Percentiles rank a stretch among this genome's conserved stretches.
These are phyloP conservation scores for Dionaea muscipula DNA, from an alignment of 179 eudicot genomes.

Conservation along the genomic window DNA sequence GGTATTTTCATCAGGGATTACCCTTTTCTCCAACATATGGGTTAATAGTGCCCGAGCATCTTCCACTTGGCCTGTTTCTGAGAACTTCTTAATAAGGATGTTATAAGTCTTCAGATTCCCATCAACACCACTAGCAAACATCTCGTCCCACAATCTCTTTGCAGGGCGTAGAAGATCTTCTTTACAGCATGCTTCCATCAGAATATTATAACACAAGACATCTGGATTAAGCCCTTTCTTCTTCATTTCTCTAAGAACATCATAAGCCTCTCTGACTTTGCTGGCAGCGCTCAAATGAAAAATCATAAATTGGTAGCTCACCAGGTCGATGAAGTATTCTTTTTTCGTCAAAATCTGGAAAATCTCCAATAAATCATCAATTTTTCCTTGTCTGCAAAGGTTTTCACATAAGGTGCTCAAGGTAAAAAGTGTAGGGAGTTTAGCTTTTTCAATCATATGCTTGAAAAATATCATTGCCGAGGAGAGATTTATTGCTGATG, in stretches of 20 bases:
- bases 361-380: conserved; percentile 44
- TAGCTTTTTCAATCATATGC: conserved; percentile 50
- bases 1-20: conserved; percentile 41
- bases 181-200: conserved; percentile 72
- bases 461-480: conserved; percentile 47
- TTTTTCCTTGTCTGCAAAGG: conserved; percentile 39
- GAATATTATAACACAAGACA: conserved; percentile 50
- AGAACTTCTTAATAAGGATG: conserved; percentile 48
- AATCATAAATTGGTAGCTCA: conserved; percentile 44
- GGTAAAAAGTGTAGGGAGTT: conserved; percentile 35
- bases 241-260: conserved; percentile 52
- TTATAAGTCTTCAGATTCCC: conserved; percentile 53
- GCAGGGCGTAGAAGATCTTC: conserved; percentile 79
- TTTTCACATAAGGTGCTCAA: conserved; percentile 41
- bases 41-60: conserved; percentile 49
- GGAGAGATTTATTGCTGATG: conserved; percentile 42
- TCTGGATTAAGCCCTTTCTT: conserved; percentile 53
- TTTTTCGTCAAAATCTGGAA: conserved; percentile 34
- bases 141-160: conserved; percentile 92
- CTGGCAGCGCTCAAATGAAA: conserved; percentile 54
- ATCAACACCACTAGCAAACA: conserved; percentile 59
- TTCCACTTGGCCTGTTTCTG: conserved; percentile 42
- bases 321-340: conserved; percentile 39
- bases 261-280: conserved; percentile 37
- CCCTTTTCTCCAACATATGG: conserved; percentile 55